Base-by-base conservation (phyloP, 805 yeast genomes). In the Wickerhamiella sergipiensis region DNA sequence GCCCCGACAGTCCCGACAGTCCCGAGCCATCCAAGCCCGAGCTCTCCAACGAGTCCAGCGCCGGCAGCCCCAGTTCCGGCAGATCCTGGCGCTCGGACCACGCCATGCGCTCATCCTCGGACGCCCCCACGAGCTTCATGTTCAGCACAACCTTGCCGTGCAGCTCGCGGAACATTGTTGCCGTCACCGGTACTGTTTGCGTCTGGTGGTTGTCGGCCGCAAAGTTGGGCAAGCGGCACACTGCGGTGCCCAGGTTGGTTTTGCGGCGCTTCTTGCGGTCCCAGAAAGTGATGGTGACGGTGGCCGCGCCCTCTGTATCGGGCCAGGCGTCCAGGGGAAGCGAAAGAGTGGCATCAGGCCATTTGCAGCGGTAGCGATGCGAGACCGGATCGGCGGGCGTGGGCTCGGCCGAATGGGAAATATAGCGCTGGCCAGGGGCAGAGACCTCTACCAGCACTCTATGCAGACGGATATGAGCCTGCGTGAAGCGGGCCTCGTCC, bases 341-440 rank as follows among this genome's bases (percentile, higher is more conserved):
- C 10, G 45, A 17, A n/a, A 60, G 46, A 24, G 50, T 53, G 10
- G 56, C 50, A 47, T 59, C 63, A 10, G 53, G 50, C 55, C 59
- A 57, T 10, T 23, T 15, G 29, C 53, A 56, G 31, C 54, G 54
- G 49, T 48, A 48, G n/a, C 63, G 54, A 36, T 51, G 55, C 29
- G 57, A 51, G 23, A 60, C 57, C 8, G 61, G 60, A 38, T 60
- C 63, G 9, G 54, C 63, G 9, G 63, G 63, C 29, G 46, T 49
- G 18, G 60, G 59, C 24, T 10, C 42, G 19, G 40, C 53, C 36
- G 55, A 31, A 23, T 38, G 53, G 10, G 61, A 53, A 4, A 50
- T 45, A 51, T 47, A 60, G 19, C 52, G 59, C 50, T 57, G 58
- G 23, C 57, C 44, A 24, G 49, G 42, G 15, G 58, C 55, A 9